Evolutionary conservation across 106 monocot genomes (phyloP).

Genomic region (Dendrobium chrysotoxum): DNA sequence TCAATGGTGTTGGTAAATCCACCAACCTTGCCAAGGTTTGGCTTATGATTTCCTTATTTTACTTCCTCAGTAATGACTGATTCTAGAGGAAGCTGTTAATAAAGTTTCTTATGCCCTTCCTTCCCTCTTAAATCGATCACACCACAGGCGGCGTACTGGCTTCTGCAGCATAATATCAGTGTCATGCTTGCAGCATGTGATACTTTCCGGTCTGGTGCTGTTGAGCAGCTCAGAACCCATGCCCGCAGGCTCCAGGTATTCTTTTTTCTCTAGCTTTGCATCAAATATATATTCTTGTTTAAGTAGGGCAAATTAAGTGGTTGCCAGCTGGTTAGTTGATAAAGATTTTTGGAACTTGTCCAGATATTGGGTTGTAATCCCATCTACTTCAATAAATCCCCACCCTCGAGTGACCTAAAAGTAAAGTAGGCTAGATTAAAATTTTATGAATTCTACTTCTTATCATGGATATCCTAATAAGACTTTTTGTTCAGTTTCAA

Average conservation of each 20-base stretch:
- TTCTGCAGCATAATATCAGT: conserved; percentile 79
- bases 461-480: neutral
- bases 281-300: neutral
- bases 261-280: neutral
- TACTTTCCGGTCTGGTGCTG: conserved; percentile 97
- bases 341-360: too few relatives aligned
- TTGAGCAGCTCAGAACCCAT: conserved; percentile 97
- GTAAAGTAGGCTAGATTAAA: neutral
- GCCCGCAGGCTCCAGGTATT: conserved; percentile 94
- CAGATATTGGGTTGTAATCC: too few relatives aligned
- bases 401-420: too few relatives aligned
- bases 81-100: neutral
- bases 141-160: conserved; percentile 93
- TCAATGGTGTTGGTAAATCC: conserved; percentile 98
- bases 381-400: too few relatives aligned
- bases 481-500: neutral
- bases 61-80: neutral
- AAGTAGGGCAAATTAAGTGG: neutral
- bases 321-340: too few relatives aligned
- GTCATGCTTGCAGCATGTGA: conserved; percentile 97
- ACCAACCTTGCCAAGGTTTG: conserved; percentile 98
- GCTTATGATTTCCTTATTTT: neutral
- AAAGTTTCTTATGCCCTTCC: neutral
- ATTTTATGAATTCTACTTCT: neutral
- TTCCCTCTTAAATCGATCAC: conserved; percentile 1